Evolutionary conservation across 2,329 filamentous ascomycete species (phyloP).

Genomic region (Ascocoryne sarcoides): DNA sequence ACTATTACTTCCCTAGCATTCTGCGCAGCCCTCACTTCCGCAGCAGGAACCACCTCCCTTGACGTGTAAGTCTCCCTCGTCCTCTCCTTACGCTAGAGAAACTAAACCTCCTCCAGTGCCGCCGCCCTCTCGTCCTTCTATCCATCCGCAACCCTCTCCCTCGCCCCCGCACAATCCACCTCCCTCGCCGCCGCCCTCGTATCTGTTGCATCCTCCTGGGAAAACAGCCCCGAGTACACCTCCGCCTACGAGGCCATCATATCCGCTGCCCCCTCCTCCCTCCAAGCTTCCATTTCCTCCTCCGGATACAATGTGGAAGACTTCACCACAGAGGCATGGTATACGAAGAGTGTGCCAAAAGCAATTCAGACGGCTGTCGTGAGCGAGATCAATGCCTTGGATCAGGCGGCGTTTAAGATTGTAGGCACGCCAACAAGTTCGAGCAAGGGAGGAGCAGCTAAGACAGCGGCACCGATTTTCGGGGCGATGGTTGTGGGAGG

Average conservation of each 20-base stretch:
- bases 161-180: slow-evolving; percentile 16
- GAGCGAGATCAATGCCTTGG: slow-evolving; percentile 9
- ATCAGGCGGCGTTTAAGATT: slow-evolving; percentile 14
- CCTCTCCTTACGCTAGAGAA: not conserved
- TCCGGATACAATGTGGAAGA: slow-evolving; percentile 9
- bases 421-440: slow-evolving; percentile 12
- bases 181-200: slow-evolving; percentile 15
- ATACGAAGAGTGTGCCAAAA: slow-evolving; percentile 15
- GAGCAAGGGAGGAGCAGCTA: slow-evolving; percentile 6
- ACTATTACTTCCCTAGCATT: slow-evolving; percentile 5
- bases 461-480: slow-evolving; percentile 4
- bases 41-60: slow-evolving; percentile 6
- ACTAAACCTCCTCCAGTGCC: slow-evolving; percentile 4
- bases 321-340: slow-evolving; percentile 15
- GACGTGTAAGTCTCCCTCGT: slow-evolving; percentile 14
- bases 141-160: slow-evolving; percentile 8
- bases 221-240: slow-evolving; percentile 11
- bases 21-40: slow-evolving; percentile 4
- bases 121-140: slow-evolving; percentile 18
- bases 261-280: slow-evolving; percentile 13
- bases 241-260: slow-evolving; percentile 15
- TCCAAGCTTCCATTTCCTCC: slow-evolving; percentile 6
- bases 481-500: slow-evolving; percentile 10
- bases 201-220: slow-evolving; percentile 13
- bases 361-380: slow-evolving; percentile 13